A percentile compares a stretch with the other conserved stretches of the same genome.
Conservation (phyloP, 306 rosid species). For the Vigna reflexopilosa region DNA sequence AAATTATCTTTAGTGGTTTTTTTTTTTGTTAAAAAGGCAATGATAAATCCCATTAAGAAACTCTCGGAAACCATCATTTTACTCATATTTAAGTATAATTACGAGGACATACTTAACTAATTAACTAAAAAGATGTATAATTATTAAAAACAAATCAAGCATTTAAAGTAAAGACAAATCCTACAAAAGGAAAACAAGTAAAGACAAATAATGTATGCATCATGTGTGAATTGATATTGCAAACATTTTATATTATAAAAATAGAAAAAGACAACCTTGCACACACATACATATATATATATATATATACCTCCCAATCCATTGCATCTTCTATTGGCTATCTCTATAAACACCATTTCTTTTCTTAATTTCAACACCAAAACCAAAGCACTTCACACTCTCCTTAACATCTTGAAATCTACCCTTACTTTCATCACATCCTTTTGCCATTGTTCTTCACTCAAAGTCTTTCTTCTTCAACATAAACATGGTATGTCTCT, state of each 20-base stretch:
- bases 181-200: neutral
- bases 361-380: constrained; percentile 11
- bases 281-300: no score
- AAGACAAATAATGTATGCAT: neutral
- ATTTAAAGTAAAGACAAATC: neutral
- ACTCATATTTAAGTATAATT: neutral
- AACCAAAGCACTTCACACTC: neutral
- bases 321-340: neutral
- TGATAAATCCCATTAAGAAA: neutral
- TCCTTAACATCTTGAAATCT: neutral
- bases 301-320: neutral
- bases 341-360: neutral
- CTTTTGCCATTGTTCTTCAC: neutral
- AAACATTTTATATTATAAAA: neutral
- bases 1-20: neutral
- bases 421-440: neutral
- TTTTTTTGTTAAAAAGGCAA: neutral
- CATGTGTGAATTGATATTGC: neutral
- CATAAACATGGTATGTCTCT: constrained; percentile 8
- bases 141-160: neutral
- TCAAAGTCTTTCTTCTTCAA: neutral
- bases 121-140: neutral
- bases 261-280: neutral
- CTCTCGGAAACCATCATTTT: neutral
- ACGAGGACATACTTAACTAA: neutral